A percentile compares a stretch with the other conserved stretches of the same genome.
Evolutionary conservation across 768 basidiomycete genomes (phyloP).

Genomic region (Lanmaoa pseudosensibilis): DNA sequence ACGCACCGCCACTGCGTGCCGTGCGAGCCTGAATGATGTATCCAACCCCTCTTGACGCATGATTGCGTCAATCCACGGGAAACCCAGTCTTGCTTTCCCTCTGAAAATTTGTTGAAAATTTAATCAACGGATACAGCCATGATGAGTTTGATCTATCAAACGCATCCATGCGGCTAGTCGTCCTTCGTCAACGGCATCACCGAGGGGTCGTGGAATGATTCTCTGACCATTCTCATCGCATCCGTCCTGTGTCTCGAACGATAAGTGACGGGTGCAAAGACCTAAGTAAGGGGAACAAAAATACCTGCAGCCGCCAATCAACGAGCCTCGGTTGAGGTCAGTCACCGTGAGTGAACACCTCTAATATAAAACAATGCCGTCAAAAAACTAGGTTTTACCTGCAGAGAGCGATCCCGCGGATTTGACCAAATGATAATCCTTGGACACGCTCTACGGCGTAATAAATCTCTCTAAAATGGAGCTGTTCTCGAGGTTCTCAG

Average conservation of each 20-base stretch:
- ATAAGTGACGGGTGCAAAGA: neutral
- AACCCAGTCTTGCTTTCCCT: slow-evolving; percentile 3
- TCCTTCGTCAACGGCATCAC: slow-evolving; percentile 14
- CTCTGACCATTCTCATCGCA: slow-evolving; percentile 3
- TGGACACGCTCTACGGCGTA: slow-evolving; percentile 4
- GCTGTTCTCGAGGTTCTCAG: slow-evolving; percentile 11
- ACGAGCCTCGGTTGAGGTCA: slow-evolving; percentile 4
- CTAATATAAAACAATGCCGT: slow-evolving; percentile 5
- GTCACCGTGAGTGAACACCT: neutral
- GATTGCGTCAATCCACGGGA: slow-evolving; percentile 25
- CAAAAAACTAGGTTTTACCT: slow-evolving; percentile 4
- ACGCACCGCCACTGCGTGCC: slow-evolving; percentile 31
- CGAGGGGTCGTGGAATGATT: slow-evolving; percentile 19
- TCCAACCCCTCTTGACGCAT: slow-evolving; percentile 19
- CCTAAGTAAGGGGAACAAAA: neutral
- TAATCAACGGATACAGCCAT: neutral
- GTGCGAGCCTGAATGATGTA: slow-evolving; percentile 26
- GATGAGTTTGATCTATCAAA: slow-evolving; percentile 7
- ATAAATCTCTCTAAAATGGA: slow-evolving; percentile 8
- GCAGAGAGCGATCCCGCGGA: slow-evolving; percentile 24
- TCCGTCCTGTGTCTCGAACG: neutral
- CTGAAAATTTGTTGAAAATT: neutral
- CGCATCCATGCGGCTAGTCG: slow-evolving; percentile 6
- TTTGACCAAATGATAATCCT: slow-evolving; percentile 10
- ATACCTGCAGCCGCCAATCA: slow-evolving; percentile 9